Percentiles rank a stretch among this genome's conserved stretches.
Conservation (phyloP, 2,329 filamentous ascomycete species). For the Fusarium sp. region DNA sequence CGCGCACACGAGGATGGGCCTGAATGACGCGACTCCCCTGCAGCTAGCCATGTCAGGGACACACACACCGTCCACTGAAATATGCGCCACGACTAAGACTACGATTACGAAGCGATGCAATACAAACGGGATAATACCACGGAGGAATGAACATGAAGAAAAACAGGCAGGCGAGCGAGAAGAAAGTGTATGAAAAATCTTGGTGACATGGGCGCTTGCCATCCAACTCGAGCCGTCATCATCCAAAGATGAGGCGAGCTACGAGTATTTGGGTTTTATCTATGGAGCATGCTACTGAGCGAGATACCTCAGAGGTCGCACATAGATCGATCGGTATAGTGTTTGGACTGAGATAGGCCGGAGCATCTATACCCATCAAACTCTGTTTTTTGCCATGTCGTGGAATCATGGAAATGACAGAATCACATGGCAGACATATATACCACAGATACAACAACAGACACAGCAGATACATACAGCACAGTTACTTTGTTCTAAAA, state of each 20-base stretch:
- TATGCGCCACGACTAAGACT: slow-evolving; percentile 25
- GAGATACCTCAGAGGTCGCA: neutral
- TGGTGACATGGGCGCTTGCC: slow-evolving; percentile 7
- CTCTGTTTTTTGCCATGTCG: slow-evolving; percentile 7
- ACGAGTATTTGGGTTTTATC: neutral
- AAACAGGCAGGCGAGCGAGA: neutral
- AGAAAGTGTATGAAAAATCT: slow-evolving; percentile 5
- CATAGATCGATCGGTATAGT: slow-evolving; percentile 1
- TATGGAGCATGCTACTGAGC: neutral
- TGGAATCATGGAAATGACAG: neutral
- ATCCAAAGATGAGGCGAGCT: neutral
- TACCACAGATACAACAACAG: slow-evolving; percentile 2
- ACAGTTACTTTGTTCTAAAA: slow-evolving; percentile 35
- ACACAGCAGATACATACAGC: slow-evolving; percentile 8
- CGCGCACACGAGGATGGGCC: slow-evolving; percentile 37
- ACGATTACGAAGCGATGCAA: slow-evolving; percentile 41
- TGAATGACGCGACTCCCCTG: slow-evolving; percentile 34
- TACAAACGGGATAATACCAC: slow-evolving; percentile 34
- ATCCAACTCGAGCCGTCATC: slow-evolving; percentile 5
- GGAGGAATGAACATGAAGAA: slow-evolving; percentile 10
- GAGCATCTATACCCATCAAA: neutral
- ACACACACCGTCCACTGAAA: neutral
- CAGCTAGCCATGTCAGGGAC: neutral
- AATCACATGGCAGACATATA: slow-evolving; percentile 17
- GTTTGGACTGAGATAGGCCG: slow-evolving; percentile 1